phyloP scores from a whole-genome alignment of 2,329 filamentous ascomycete species.

The Fusarium sp. region DNA sequence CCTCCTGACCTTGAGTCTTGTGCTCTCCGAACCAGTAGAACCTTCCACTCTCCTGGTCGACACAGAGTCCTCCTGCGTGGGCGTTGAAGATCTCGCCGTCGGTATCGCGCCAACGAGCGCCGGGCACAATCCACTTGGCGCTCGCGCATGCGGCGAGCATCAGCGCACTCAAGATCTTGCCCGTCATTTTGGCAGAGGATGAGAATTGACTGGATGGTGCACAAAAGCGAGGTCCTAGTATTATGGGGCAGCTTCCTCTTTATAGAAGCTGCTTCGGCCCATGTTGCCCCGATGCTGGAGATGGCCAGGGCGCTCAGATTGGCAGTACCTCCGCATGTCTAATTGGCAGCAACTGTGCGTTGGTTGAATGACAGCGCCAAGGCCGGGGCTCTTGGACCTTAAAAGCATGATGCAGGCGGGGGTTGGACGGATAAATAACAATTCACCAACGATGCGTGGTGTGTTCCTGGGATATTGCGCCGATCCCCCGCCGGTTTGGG shows the following conservation, averaged over 20 bases:
- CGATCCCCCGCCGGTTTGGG: slow-evolving; percentile 39
- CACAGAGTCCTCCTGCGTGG: slow-evolving; percentile 71
- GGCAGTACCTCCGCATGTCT: slow-evolving; percentile 13
- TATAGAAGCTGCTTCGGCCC: slow-evolving; percentile 26
- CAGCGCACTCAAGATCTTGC: slow-evolving; percentile 16
- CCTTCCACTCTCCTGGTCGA: slow-evolving; percentile 66
- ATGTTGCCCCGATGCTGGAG: slow-evolving; percentile 28
- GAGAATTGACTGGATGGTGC: not conserved
- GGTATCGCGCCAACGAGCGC: slow-evolving; percentile 73
- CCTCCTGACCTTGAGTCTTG: slow-evolving; percentile 70
- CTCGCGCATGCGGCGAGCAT: slow-evolving; percentile 34
- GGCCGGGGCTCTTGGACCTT: not conserved
- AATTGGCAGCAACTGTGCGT: not conserved
- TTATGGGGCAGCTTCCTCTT: not conserved
- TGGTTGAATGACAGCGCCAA: slow-evolving; percentile 6
- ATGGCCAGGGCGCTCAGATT: slow-evolving; percentile 8
- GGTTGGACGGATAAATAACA: slow-evolving; percentile 24
- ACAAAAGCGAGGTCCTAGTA: not conserved
- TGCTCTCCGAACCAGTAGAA: slow-evolving; percentile 77
- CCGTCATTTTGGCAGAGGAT: not conserved
- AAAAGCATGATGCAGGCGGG: slow-evolving; percentile 1
- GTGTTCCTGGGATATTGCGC: slow-evolving; percentile 15
- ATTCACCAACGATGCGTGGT: not conserved
- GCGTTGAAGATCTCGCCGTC: slow-evolving; percentile 74
- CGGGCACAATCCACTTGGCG: slow-evolving; percentile 71